These are phyloP conservation scores for Saturnispora sekii DNA, from an alignment of 805 yeast species.

Conservation along the genomic window DNA sequence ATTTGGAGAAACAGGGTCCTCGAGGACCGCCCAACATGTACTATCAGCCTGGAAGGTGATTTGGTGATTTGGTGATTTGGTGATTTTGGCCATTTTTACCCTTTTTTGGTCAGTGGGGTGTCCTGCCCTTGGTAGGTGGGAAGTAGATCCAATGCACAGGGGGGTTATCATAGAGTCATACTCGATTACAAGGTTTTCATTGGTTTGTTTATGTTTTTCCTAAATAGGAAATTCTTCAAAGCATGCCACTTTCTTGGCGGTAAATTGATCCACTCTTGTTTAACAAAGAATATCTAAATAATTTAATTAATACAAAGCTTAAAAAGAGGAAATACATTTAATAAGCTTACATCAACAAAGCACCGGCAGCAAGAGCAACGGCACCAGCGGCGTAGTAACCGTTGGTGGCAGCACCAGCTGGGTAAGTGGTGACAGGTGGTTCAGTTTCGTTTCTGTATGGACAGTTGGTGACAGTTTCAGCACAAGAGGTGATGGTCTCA, in stretches of 20 bases:
- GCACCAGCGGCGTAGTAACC: conserved; percentile 15
- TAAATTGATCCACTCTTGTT: too few species aligned
- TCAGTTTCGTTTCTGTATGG: conserved; percentile 19
- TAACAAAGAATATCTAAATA: background rate
- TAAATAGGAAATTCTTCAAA: too few species aligned
- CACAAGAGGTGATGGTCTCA: conserved; percentile 33
- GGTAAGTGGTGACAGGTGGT: conserved; percentile 25
- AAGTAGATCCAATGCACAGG: too few species aligned
- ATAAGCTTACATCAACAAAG: conserved; percentile 24
- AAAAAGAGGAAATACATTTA: conserved; percentile 1
- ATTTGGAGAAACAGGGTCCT: conserved; percentile 4
- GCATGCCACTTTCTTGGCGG: too few species aligned
- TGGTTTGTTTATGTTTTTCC: too few species aligned
- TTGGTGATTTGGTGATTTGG: too few species aligned
- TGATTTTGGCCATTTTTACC: background rate
- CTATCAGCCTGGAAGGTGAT: conserved; percentile 17
- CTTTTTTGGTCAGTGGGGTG: too few species aligned
- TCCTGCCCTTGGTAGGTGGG: too few species aligned
- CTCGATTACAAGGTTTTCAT: too few species aligned
- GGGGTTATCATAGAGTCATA: too few species aligned
- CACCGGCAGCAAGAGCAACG: conserved; percentile 26
- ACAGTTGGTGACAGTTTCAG: conserved; percentile 28
- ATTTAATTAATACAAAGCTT: conserved; percentile 4
- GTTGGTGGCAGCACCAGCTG: conserved; percentile 27
- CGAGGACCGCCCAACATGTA: conserved; percentile 24